Conservation (phyloP, 257 asterid genomes). For the Fraxinus excelsior region DNA sequence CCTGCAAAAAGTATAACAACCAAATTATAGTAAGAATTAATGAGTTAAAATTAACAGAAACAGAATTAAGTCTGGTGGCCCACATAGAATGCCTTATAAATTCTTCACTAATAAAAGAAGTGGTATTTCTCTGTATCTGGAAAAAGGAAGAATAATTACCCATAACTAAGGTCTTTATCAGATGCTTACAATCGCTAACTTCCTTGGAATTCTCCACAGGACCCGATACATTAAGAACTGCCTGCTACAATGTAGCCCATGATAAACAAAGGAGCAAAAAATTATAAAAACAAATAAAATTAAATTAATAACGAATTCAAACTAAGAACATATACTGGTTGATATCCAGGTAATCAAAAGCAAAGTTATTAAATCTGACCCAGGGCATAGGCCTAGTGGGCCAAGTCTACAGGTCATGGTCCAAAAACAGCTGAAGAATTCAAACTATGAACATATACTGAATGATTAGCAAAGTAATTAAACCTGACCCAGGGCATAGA, state of each 20-base stretch:
- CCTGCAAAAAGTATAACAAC: slow-evolving; percentile 49
- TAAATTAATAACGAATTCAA: background rate
- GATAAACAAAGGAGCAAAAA: slow-evolving; percentile 29
- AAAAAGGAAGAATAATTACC: slow-evolving; percentile 54
- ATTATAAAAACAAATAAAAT: slow-evolving; percentile 9
- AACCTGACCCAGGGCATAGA: background rate
- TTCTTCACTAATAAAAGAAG: background rate
- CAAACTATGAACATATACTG: background rate
- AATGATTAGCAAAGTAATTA: background rate
- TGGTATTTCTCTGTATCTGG: background rate
- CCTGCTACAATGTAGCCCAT: slow-evolving; percentile 51
- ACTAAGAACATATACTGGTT: background rate
- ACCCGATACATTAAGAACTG: slow-evolving; percentile 80
- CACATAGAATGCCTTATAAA: slow-evolving; percentile 5
- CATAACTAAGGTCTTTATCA: slow-evolving; percentile 95
- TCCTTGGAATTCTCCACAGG: slow-evolving; percentile 93
- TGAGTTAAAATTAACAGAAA: background rate
- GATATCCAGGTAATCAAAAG: slow-evolving; percentile 1
- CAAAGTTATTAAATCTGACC: background rate
- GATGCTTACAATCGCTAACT: slow-evolving; percentile 96
- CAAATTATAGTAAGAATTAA: slow-evolving; percentile 1
- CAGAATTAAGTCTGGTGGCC: slow-evolving; percentile 1
- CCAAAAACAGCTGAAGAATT: background rate
- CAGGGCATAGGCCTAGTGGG: background rate
- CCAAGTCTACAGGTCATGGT: too few species aligned